A percentile compares a stretch with the other conserved stretches of the same genome.
These are phyloP conservation scores for Daedaleopsis nitida DNA, from an alignment of 768 basidiomycete species.

Conservation along the genomic window DNA sequence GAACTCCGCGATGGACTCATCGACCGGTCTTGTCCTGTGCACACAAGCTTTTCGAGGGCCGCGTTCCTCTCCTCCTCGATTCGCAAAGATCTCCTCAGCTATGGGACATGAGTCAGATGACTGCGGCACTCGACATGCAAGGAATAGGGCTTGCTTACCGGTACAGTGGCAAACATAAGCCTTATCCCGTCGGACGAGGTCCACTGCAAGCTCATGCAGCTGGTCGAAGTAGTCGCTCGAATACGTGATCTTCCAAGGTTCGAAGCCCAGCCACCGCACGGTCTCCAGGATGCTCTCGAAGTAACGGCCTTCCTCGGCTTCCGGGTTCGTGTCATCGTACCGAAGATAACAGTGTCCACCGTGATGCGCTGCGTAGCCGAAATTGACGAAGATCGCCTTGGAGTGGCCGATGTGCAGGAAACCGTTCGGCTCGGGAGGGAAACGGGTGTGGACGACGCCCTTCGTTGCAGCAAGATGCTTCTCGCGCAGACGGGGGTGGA, in stretches of 20 bases:
- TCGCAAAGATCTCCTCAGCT: slow-evolving; percentile 92
- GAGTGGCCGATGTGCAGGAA: slow-evolving; percentile 96
- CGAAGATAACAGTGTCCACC: slow-evolving; percentile 92
- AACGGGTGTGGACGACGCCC: slow-evolving; percentile 90
- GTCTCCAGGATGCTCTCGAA: slow-evolving; percentile 97
- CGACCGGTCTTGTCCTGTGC: slow-evolving; percentile 85
- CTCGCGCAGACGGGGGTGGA: slow-evolving; percentile 73
- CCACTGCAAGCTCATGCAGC: slow-evolving; percentile 83
- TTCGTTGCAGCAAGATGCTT: slow-evolving; percentile 79
- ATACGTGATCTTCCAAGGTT: slow-evolving; percentile 99
- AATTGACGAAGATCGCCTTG: slow-evolving; percentile 97
- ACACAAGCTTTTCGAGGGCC: slow-evolving; percentile 80
- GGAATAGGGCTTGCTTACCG: slow-evolving; percentile 55
- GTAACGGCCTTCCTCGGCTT: slow-evolving; percentile 94
- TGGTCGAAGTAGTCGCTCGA: slow-evolving; percentile 95
- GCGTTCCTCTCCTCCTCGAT: slow-evolving; percentile 81
- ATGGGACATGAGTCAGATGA: slow-evolving; percentile 8
- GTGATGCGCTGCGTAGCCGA: slow-evolving; percentile 96
- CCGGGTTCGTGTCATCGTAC: slow-evolving; percentile 98
- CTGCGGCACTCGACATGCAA: not conserved
- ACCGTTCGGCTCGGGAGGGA: slow-evolving; percentile 98
- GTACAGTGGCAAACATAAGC: slow-evolving; percentile 97
- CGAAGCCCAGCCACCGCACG: slow-evolving; percentile 94
- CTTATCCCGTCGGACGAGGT: slow-evolving; percentile 86
- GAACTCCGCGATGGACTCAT: slow-evolving; percentile 87